Conservation (phyloP, 2,329 filamentous ascomycete genomes). For the Periglandula ipomoeae region DNA sequence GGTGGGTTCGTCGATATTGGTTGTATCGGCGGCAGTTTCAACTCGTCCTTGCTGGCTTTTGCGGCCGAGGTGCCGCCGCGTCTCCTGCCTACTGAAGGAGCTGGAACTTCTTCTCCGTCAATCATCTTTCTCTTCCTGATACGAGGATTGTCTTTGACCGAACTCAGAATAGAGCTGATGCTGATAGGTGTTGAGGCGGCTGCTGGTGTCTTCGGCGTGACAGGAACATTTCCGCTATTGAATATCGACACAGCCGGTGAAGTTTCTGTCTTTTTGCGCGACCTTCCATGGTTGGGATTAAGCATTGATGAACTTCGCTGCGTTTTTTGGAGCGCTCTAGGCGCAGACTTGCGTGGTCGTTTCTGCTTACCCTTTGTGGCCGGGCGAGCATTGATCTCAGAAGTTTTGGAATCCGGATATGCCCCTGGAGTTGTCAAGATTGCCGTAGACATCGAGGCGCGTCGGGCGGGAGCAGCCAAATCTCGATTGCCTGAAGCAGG, state of each 20-base stretch:
- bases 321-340: constrained; percentile 22
- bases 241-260: constrained; percentile 6
- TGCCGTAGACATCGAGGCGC: constrained; percentile 11
- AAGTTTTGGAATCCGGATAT: too few relatives aligned
- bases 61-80: constrained; percentile 5
- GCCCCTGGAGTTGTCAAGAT: neutral
- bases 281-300: constrained; percentile 27
- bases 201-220: neutral
- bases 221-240: constrained; percentile 2
- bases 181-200: neutral
- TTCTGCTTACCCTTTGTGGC: constrained; percentile 18
- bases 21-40: constrained; percentile 22
- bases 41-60: constrained; percentile 9
- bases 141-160: constrained; percentile 40
- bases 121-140: constrained; percentile 38
- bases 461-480: constrained; percentile 10
- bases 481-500: neutral
- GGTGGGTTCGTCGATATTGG: constrained; percentile 13
- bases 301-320: constrained; percentile 23
- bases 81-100: constrained; percentile 10
- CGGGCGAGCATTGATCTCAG: constrained; percentile 3
- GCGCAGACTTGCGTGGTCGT: constrained; percentile 31
- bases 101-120: constrained; percentile 26
- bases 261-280: constrained; percentile 12
- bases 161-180: constrained; percentile 37